Conservation (phyloP, 345 rosid species). For the Brassica carinata region DNA sequence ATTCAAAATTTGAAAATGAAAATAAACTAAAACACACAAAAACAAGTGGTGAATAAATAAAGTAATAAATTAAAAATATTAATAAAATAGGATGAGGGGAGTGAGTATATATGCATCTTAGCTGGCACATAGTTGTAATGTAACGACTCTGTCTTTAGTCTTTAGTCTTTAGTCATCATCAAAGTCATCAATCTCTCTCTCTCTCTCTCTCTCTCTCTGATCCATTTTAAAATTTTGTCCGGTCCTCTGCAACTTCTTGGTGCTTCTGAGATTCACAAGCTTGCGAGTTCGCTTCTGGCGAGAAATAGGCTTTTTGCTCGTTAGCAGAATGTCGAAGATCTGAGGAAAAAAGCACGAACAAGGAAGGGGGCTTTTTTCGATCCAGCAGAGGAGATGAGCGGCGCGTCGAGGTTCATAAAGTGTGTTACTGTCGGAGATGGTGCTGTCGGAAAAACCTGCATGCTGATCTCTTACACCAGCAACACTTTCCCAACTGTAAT, state of each 20-base stretch:
- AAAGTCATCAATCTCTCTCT: not conserved
- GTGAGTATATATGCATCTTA: constrained; percentile 27
- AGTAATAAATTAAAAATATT: constrained; percentile 2
- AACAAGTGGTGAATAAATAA: constrained; percentile 23
- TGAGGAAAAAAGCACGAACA: constrained; percentile 17
- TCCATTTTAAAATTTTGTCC: constrained; percentile 9
- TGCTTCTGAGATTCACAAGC: constrained; percentile 26
- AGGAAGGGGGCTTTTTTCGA: not conserved
- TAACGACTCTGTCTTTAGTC: not conserved
- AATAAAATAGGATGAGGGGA: not conserved
- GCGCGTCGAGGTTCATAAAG: constrained; percentile 70
- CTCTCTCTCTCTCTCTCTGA: not conserved
- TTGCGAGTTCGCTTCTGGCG: not conserved
- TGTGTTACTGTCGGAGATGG: constrained; percentile 96
- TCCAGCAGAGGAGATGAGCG: constrained; percentile 36
- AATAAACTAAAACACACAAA: not conserved
- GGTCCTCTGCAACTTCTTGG: constrained; percentile 8
- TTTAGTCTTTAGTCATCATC: not conserved
- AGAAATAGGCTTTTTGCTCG: not conserved
- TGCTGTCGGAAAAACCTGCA: constrained; percentile 92
- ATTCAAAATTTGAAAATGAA: constrained; percentile 18
- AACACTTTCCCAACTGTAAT: constrained; percentile 82
- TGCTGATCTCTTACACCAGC: constrained; percentile 82
- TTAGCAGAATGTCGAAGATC: constrained; percentile 12
- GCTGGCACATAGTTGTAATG: constrained; percentile 35